Evolutionary conservation across 768 basidiomycete genomes (phyloP).

Genomic region (Mycena venus): DNA sequence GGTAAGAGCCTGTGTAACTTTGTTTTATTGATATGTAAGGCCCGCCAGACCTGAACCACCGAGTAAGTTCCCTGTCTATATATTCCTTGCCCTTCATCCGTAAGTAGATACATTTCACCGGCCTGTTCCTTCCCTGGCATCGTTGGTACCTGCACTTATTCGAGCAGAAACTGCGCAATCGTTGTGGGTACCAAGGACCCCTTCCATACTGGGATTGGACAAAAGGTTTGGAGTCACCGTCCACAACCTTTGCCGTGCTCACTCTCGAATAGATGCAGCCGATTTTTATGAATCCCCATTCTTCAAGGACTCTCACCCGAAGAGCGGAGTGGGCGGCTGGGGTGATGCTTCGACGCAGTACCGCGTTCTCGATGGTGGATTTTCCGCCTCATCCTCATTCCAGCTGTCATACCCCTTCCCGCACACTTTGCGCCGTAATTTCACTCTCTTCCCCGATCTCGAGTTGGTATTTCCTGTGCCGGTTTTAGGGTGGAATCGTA

Average conservation of each 20-base stretch:
- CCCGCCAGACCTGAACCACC: neutral
- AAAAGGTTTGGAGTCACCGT: constrained; percentile 15
- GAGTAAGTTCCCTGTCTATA: neutral
- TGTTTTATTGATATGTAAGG: neutral
- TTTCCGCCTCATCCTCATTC: constrained; percentile 33
- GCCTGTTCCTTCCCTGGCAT: constrained; percentile 41
- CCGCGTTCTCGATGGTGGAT: constrained; percentile 43
- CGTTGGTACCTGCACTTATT: constrained; percentile 36
- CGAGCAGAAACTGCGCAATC: constrained; percentile 27
- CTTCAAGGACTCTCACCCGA: constrained; percentile 5
- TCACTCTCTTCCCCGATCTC: constrained; percentile 43
- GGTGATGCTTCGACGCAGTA: constrained; percentile 8
- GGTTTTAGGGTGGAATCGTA: constrained; percentile 34
- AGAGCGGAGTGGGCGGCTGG: constrained; percentile 17
- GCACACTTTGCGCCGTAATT: constrained; percentile 49
- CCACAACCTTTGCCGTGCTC: neutral
- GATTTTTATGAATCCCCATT: neutral
- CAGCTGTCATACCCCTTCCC: constrained; percentile 46
- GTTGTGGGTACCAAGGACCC: constrained; percentile 35
- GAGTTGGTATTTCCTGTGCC: constrained; percentile 7
- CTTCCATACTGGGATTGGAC: constrained; percentile 44
- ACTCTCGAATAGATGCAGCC: neutral
- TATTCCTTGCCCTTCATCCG: neutral
- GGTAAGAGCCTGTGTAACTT: constrained; percentile 18
- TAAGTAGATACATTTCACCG: constrained; percentile 36